These are phyloP conservation scores for Populus deltoides DNA, from an alignment of 345 rosid genomes.

Conservation along the genomic window DNA sequence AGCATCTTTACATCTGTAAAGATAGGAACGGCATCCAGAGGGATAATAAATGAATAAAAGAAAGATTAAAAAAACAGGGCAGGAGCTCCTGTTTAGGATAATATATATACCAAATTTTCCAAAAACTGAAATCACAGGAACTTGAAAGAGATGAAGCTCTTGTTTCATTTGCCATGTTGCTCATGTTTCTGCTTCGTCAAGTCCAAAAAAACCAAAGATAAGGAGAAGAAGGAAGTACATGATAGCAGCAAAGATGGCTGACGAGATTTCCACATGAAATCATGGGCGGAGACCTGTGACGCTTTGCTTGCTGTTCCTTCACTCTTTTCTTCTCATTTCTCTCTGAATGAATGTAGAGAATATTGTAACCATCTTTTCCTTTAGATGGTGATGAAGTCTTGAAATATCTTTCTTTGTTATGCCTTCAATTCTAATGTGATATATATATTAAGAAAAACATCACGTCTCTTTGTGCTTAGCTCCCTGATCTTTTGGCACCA, in stretches of 20 bases:
- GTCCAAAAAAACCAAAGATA: constrained; percentile 39
- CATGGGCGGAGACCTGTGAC: not conserved
- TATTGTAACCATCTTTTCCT: constrained; percentile 19
- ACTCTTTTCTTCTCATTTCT: constrained; percentile 9
- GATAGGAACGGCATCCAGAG: constrained; percentile 34
- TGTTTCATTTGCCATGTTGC: constrained; percentile 42
- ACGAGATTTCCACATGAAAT: not conserved
- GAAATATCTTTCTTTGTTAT: constrained; percentile 5
- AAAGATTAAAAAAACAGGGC: not conserved
- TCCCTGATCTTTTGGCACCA: constrained; percentile 46
- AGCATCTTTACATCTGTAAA: constrained; percentile 33
- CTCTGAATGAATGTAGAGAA: constrained; percentile 13
- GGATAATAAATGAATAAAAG: not conserved
- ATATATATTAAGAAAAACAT: not conserved
- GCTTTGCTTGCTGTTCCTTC: constrained; percentile 1
- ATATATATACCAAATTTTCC: constrained; percentile 5
- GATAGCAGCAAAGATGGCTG: not conserved
- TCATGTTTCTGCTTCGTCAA: constrained; percentile 50
- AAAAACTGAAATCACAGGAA: constrained; percentile 14
- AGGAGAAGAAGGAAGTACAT: constrained; percentile 26
- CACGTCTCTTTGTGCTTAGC: constrained; percentile 17
- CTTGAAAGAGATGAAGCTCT: constrained; percentile 40
- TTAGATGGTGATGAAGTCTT: constrained; percentile 12
- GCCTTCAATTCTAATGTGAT: constrained; percentile 10
- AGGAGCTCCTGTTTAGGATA: constrained; percentile 16